Conservation (phyloP, 345 rosid species). For the Erysimum cheiranthoides region DNA sequence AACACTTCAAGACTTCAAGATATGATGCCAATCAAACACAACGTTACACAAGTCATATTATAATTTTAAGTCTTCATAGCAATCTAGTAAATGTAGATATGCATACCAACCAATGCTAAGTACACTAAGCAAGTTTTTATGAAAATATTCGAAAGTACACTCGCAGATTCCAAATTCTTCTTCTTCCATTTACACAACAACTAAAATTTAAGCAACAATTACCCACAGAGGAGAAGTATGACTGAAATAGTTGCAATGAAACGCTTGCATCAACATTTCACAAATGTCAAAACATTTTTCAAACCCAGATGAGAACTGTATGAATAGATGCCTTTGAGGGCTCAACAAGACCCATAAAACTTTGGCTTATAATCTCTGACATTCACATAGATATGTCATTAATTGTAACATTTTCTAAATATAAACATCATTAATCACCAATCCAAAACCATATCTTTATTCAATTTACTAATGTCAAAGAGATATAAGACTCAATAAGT, state of each 20-base stretch:
- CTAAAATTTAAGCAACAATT: neutral
- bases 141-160: neutral
- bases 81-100: neutral
- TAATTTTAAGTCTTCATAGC: neutral
- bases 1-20: neutral
- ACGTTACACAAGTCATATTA: no score
- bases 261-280: neutral
- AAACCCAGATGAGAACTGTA: neutral
- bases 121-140: neutral
- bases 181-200: no score
- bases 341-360: slow-evolving; percentile 8
- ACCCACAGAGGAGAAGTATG: neutral
- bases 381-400: neutral
- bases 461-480: slow-evolving; percentile 13
- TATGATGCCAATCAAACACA: neutral
- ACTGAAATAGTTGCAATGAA: slow-evolving; percentile 2
- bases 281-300: neutral
- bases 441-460: neutral
- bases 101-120: neutral
- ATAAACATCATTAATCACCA: slow-evolving; percentile 1
- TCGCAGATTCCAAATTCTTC: neutral
- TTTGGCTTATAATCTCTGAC: neutral
- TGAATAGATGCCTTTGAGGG: neutral
- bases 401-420: neutral
- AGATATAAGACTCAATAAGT: neutral